A percentile compares a stretch with the other conserved stretches of the same genome.
Evolutionary conservation across 2,329 filamentous ascomycete genomes (phyloP).

Genomic region (Escovopsis sp.): DNA sequence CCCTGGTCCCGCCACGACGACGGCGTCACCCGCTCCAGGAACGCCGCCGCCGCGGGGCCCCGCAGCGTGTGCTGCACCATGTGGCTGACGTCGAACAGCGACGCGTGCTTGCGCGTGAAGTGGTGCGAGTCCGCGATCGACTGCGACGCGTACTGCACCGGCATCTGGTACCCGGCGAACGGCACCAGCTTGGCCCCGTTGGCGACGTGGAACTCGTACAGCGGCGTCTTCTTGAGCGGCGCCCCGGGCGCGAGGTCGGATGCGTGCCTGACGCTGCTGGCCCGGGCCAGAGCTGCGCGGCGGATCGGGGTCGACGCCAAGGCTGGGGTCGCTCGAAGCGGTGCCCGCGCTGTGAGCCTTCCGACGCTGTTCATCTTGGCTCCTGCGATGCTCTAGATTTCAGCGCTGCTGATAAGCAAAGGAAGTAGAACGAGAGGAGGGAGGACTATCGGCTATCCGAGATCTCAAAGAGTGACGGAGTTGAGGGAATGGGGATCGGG

Average conservation of each 20-base stretch:
- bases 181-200: conserved; percentile 87
- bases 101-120: conserved; percentile 78
- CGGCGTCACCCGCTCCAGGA: conserved; percentile 76
- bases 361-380: conserved; percentile 18
- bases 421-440: too few relatives aligned
- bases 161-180: conserved; percentile 91
- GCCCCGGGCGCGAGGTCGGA: conserved; percentile 12
- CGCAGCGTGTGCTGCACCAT: conserved; percentile 87
- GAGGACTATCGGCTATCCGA: too few relatives aligned
- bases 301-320: conserved; percentile 2
- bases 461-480: too few relatives aligned
- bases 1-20: conserved; percentile 51
- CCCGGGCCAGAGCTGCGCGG: conserved; percentile 5
- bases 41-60: conserved; percentile 64
- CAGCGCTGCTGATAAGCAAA: too few relatives aligned
- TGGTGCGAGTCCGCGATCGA: conserved; percentile 73
- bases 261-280: conserved; percentile 14
- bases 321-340: conserved; percentile 12
- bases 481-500: too few relatives aligned
- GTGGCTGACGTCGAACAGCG: conserved; percentile 90
- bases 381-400: neutral
- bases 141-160: conserved; percentile 68
- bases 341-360: conserved; percentile 15
- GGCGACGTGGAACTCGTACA: conserved; percentile 65
- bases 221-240: conserved; percentile 47